A percentile compares a stretch with the other conserved stretches of the same genome.
phyloP scores from a whole-genome alignment of 2,329 filamentous ascomycete genomes.

The Ustilaginoidea virens region DNA sequence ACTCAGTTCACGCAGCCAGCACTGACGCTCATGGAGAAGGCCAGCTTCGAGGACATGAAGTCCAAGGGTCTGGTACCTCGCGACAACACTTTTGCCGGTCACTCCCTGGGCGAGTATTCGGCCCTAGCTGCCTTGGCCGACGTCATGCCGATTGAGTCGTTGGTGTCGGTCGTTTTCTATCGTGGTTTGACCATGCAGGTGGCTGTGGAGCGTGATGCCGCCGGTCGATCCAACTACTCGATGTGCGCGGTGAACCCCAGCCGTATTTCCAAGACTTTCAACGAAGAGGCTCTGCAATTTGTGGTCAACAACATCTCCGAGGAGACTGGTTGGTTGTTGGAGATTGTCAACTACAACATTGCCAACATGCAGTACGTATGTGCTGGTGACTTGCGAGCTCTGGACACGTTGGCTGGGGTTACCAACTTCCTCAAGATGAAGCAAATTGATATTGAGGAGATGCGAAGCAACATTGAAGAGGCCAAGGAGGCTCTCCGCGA shows the following conservation, averaged over 20 bases:
- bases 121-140: slow-evolving; percentile 90
- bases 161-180: slow-evolving; percentile 98
- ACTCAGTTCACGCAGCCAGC: slow-evolving; percentile 98
- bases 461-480: slow-evolving; percentile 81
- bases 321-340: slow-evolving; percentile 85
- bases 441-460: slow-evolving; percentile 90
- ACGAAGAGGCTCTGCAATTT: slow-evolving; percentile 91
- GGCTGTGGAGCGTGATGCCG: slow-evolving; percentile 86
- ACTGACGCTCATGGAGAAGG: slow-evolving; percentile 98
- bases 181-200: slow-evolving; percentile 98
- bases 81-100: slow-evolving; percentile 93
- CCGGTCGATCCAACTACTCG: slow-evolving; percentile 90
- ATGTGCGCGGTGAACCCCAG: slow-evolving; percentile 99
- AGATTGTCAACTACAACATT: slow-evolving; percentile 96
- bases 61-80: slow-evolving; percentile 89
- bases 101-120: slow-evolving; percentile 97
- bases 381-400: slow-evolving; percentile 52
- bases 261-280: slow-evolving; percentile 96
- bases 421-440: slow-evolving; percentile 93
- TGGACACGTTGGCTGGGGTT: slow-evolving; percentile 63
- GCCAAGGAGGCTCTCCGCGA: slow-evolving; percentile 79
- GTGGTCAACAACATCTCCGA: slow-evolving; percentile 92
- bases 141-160: slow-evolving; percentile 98
- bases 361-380: slow-evolving; percentile 64
- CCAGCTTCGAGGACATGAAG: slow-evolving; percentile 97